Evolutionary conservation across 1,284 basidiomycete species (phyloP), one percentile per base, ranked within the genome.

Genomic region (Meripilus lineatus): DNA sequence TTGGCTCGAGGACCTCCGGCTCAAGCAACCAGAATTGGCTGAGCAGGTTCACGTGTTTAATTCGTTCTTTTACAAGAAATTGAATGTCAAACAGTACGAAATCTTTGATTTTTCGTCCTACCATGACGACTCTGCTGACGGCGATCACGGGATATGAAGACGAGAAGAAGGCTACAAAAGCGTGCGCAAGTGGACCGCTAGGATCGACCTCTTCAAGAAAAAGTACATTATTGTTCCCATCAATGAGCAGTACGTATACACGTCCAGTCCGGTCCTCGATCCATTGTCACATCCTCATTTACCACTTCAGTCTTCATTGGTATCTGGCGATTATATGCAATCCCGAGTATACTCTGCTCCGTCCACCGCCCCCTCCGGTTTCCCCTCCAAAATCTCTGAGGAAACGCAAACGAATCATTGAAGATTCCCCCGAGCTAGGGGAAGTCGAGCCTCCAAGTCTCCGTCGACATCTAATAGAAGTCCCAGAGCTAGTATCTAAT

Each of bases 51-150:
- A 97, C 58, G 75, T 99, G 5, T 98, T 99, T 72, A 98, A 85
- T 61, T 93, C 94, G 0, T 99, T 97, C 69, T 98, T 99, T 66
- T 98, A 93, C 70, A 89, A 93, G 66, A 93, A 94, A 59, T 68
- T 99, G n/a, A 84, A 83, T 47, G 75, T 75, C 50, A 81, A 78
- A 58, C 78, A 77, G 85, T 85, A 62, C 38, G 79, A 64, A 17
- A 32, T 40, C 20, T n/a, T 38, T 24, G n/a, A 26, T 35, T 5
- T 13, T 26, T 8, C 25, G 5, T 23, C n/a, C n/a, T 32, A 32
- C 1, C 22, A 45, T 51, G 49, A n/a, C 21, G 4, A 23, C 20
- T 17, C 23, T 20, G 17, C 20, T 10, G 10, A 35, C 8, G 8
- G 17, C 17, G 40, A 10, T 11, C 8, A 18, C 20, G 17, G 10